These are phyloP conservation scores for Solanum megistacrolobum DNA, from an alignment of 257 asterid genomes.

Conservation along the genomic window DNA sequence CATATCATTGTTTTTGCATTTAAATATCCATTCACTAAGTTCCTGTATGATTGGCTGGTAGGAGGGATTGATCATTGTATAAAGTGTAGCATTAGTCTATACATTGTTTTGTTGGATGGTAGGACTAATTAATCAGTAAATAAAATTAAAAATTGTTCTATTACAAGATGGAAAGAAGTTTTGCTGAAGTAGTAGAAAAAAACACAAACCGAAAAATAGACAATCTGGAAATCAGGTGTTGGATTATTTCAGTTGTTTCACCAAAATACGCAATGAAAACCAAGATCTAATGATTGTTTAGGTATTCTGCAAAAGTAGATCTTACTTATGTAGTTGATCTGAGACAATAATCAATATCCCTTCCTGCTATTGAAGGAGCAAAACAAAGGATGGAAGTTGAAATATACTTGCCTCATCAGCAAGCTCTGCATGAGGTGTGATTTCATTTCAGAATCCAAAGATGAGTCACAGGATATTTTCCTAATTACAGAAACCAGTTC, in stretches of 20 bases:
- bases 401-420: slow-evolving; percentile 53
- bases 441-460: slow-evolving; percentile 46
- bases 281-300: not conserved
- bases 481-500: slow-evolving; percentile 64
- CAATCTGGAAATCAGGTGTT: not conserved
- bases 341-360: not conserved
- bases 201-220: not conserved
- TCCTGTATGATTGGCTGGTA: not conserved
- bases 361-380: not conserved
- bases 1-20: not conserved
- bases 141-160: not conserved
- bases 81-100: not conserved
- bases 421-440: slow-evolving; percentile 59
- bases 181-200: not conserved
- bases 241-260: not conserved
- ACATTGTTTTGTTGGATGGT: not conserved
- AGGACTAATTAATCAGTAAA: not conserved
- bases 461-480: slow-evolving; percentile 66
- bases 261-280: not conserved
- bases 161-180: not conserved
- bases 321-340: not conserved
- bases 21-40: not conserved
- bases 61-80: not conserved
- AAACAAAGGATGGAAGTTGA: not conserved
- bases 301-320: not conserved